These are phyloP conservation scores for Trichoderma harzianum DNA, from an alignment of 2,329 filamentous ascomycete genomes.

Conservation along the genomic window DNA sequence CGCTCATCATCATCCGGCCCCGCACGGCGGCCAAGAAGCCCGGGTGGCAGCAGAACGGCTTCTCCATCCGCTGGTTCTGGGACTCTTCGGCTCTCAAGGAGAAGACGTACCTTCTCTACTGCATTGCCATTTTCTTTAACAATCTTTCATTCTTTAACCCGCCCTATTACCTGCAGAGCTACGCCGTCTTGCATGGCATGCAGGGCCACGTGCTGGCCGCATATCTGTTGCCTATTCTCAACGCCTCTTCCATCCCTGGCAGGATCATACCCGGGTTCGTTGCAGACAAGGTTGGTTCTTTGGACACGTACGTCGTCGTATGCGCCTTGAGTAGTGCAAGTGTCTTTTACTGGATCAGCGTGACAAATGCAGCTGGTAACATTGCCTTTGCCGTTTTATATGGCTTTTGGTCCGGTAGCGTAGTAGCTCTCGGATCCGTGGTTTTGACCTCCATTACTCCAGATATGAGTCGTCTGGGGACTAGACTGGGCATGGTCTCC, in stretches of 20 bases:
- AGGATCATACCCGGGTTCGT: conserved; percentile 46
- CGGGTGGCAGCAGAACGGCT: conserved; percentile 11
- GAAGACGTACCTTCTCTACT: conserved; percentile 31
- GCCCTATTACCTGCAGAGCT: conserved; percentile 45
- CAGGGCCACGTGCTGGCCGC: conserved; percentile 33
- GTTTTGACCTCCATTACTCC: conserved; percentile 41
- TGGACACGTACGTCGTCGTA: conserved; percentile 39
- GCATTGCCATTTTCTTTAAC: conserved; percentile 33
- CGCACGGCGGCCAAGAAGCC: conserved; percentile 18
- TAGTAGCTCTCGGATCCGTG: conserved; percentile 42
- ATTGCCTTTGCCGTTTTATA: conserved; percentile 43
- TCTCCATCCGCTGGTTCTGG: conserved; percentile 16
- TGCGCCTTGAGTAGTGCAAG: conserved; percentile 33
- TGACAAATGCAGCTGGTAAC: conserved; percentile 34
- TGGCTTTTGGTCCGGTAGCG: conserved; percentile 45
- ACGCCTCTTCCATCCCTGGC: conserved; percentile 48
- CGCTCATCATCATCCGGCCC: conserved; percentile 29
- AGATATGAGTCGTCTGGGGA: conserved; percentile 40
- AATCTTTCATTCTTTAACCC: conserved; percentile 38
- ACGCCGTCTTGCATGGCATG: conserved; percentile 36
- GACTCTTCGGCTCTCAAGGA: conserved; percentile 23
- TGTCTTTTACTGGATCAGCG: conserved; percentile 41
- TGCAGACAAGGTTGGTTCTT: conserved; percentile 39
- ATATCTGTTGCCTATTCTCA: conserved; percentile 50
- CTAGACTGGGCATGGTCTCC: conserved; percentile 43